These are phyloP conservation scores for Agaricus sinodeliciosus DNA, from an alignment of 768 basidiomycete species.

Conservation along the genomic window DNA sequence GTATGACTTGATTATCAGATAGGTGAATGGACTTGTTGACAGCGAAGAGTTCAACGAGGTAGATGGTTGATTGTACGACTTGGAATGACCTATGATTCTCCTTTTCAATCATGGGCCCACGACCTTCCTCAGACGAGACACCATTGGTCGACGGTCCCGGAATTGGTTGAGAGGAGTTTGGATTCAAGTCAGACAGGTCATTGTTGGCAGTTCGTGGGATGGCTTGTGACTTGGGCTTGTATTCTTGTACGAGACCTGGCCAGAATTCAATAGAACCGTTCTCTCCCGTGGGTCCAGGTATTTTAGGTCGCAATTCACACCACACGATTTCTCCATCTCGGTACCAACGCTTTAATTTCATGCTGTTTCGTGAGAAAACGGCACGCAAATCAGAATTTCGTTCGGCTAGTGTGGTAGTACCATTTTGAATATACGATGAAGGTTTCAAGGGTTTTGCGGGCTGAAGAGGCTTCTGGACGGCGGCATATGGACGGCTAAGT, in stretches of 20 bases:
- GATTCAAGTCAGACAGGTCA: constrained; percentile 8
- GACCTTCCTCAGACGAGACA: constrained; percentile 15
- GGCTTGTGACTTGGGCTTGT: constrained; percentile 6
- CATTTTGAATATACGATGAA: constrained; percentile 29
- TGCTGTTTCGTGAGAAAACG: constrained; percentile 35
- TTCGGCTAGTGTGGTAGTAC: constrained; percentile 47
- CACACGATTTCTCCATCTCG: constrained; percentile 12
- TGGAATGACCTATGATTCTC: constrained; percentile 39
- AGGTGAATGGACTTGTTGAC: constrained; percentile 42
- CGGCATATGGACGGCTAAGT: constrained; percentile 29
- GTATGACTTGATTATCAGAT: constrained; percentile 55
- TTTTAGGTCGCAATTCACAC: constrained; percentile 6
- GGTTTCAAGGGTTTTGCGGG: constrained; percentile 22
- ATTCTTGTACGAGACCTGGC: constrained; percentile 10
- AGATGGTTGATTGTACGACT: constrained; percentile 52
- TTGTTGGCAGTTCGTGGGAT: constrained; percentile 1
- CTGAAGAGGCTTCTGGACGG: constrained; percentile 30
- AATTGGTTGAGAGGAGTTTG: not conserved
- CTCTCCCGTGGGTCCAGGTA: constrained; percentile 1
- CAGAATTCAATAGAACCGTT: constrained; percentile 7
- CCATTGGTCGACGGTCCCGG: not conserved
- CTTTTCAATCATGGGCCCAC: constrained; percentile 18
- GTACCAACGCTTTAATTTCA: constrained; percentile 36
- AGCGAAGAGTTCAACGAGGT: constrained; percentile 64
- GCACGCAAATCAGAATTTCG: constrained; percentile 61